Percentiles rank a stretch among this genome's conserved stretches.
Conservation (phyloP, 2,329 filamentous ascomycete species). For the Tolypocladium ovalisporum region DNA sequence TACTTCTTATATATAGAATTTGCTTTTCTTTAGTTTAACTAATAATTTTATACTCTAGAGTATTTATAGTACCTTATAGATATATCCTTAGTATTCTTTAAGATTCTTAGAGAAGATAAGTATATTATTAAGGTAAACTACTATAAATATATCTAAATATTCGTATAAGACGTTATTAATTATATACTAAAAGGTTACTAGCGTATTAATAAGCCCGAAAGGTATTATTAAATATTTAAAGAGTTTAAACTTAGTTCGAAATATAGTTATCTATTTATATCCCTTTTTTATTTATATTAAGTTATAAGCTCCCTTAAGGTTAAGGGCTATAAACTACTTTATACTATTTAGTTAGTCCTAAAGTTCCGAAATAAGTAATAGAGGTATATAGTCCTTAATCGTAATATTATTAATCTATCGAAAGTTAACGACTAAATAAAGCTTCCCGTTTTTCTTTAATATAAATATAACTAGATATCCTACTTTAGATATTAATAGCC, state of each 20-base stretch:
- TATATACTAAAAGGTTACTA: constrained; percentile 4
- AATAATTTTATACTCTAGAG: background rate
- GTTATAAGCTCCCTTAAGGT: background rate
- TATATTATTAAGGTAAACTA: constrained; percentile 7
- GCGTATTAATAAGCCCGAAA: constrained; percentile 13
- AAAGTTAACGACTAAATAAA: constrained; percentile 13
- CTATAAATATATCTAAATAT: constrained; percentile 6
- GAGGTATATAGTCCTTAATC: constrained; percentile 11
- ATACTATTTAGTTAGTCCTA: constrained; percentile 7
- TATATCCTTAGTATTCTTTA: constrained; percentile 2
- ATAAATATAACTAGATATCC: background rate
- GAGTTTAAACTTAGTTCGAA: constrained; percentile 17
- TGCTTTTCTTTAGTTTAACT: background rate
- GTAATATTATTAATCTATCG: constrained; percentile 11
- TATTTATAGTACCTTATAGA: background rate
- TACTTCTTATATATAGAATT: background rate
- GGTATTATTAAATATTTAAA: constrained; percentile 22
- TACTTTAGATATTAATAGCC: constrained; percentile 4
- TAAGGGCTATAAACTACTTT: background rate
- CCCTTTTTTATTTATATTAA: constrained; percentile 3
- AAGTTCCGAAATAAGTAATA: constrained; percentile 12
- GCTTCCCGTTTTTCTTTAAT: constrained; percentile 7
- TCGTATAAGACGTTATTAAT: constrained; percentile 4
- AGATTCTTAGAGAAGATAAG: constrained; percentile 6
- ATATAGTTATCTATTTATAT: constrained; percentile 22